These are phyloP conservation scores for Aspergillus clavatus DNA, from an alignment of 2,329 filamentous ascomycete genomes.

Conservation along the genomic window DNA sequence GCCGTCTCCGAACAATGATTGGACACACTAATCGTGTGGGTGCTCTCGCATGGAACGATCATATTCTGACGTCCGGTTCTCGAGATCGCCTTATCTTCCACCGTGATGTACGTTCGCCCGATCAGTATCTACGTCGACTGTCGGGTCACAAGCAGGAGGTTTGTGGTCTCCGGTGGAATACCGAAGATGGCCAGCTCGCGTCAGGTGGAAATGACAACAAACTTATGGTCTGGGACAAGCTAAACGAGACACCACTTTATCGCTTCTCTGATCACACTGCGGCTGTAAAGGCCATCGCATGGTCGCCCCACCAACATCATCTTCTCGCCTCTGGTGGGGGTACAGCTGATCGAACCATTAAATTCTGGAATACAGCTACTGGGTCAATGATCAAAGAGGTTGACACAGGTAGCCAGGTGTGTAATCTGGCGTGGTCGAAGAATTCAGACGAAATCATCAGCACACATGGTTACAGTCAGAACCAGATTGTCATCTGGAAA, in stretches of 20 bases:
- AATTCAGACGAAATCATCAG: constrained; percentile 97
- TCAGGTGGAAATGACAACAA: constrained; percentile 99
- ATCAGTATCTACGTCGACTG: constrained; percentile 82
- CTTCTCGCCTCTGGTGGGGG: constrained; percentile 93
- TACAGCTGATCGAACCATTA: constrained; percentile 91
- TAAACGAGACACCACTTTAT: constrained; percentile 85
- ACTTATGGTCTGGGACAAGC: constrained; percentile 95
- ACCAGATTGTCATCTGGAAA: constrained; percentile 99
- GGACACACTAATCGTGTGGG: constrained; percentile 92
- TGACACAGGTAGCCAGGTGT: constrained; percentile 97
- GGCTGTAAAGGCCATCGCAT: constrained; percentile 94
- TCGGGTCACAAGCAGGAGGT: constrained; percentile 97
- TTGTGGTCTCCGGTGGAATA: constrained; percentile 95
- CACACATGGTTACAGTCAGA: constrained; percentile 95
- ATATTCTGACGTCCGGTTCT: constrained; percentile 93
- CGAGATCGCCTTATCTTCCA: constrained; percentile 92
- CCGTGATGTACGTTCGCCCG: constrained; percentile 85
- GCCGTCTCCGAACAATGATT: constrained; percentile 89
- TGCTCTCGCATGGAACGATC: constrained; percentile 94
- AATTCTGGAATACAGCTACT: constrained; percentile 95
- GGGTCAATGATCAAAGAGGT: constrained; percentile 77
- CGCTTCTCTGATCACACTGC: constrained; percentile 94
- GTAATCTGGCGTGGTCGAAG: constrained; percentile 94
- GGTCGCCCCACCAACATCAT: constrained; percentile 93
- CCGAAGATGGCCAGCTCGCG: constrained; percentile 88